Conservation (phyloP, 2,329 filamentous ascomycete species). For the Xylariaceae sp. region DNA sequence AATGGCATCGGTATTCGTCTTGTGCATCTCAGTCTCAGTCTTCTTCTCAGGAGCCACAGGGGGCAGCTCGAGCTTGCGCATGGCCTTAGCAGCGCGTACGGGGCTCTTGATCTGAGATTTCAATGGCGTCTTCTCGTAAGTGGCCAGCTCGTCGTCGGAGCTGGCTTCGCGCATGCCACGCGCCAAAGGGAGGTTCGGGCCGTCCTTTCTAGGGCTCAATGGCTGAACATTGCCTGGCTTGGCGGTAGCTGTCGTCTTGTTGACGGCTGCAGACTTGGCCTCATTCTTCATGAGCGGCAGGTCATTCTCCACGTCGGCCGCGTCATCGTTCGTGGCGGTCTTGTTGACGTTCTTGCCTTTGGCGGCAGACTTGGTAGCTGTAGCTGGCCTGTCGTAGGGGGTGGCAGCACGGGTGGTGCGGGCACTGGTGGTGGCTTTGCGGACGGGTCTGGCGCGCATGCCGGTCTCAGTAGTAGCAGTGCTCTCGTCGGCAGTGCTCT, state of each 20-base stretch:
- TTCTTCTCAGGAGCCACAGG: conserved; percentile 12
- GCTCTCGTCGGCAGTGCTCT: conserved; percentile 19
- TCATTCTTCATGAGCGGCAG: no score
- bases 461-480: conserved; percentile 26
- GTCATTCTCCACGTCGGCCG: no score
- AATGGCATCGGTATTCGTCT: no score
- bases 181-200: conserved; percentile 48
- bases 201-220: conserved; percentile 64
- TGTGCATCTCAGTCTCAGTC: no score
- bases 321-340: conserved; percentile 36
- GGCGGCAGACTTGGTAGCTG: conserved; percentile 32
- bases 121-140: conserved; percentile 48
- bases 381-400: conserved; percentile 32
- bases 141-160: conserved; percentile 61
- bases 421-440: conserved; percentile 40
- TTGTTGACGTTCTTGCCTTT: conserved; percentile 41
- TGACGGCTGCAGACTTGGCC: conserved; percentile 15
- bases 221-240: conserved; percentile 47
- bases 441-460: conserved; percentile 47
- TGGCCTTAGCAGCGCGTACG: conserved; percentile 44
- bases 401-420: conserved; percentile 36
- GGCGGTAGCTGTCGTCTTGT: no score
- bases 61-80: conserved; percentile 37
- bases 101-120: conserved; percentile 56
- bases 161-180: conserved; percentile 36